Evolutionary conservation across 192 early-diverging fungal genomes (phyloP).

Genomic region (Coemansia sp.): DNA sequence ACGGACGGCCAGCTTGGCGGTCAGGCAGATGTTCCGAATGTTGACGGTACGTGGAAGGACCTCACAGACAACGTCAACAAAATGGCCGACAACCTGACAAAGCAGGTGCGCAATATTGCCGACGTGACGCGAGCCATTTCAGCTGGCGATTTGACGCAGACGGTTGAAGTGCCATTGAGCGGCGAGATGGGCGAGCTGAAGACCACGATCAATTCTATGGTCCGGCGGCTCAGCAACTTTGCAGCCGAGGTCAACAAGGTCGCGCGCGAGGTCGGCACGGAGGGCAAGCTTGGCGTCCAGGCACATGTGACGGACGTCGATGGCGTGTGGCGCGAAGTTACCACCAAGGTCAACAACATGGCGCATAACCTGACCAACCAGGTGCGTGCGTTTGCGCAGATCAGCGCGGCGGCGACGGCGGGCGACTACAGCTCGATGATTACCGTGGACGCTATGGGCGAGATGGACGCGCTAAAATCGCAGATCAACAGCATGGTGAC

Average conservation of each 20-base stretch:
- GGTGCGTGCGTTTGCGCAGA: slow-evolving; percentile 79
- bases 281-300: slow-evolving; percentile 76
- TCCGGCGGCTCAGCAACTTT: slow-evolving; percentile 58
- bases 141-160: slow-evolving; percentile 56
- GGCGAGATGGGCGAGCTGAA: slow-evolving; percentile 64
- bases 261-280: slow-evolving; percentile 63
- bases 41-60: slow-evolving; percentile 64
- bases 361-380: slow-evolving; percentile 71
- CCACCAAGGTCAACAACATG: slow-evolving; percentile 74
- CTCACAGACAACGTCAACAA: slow-evolving; percentile 70
- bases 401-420: slow-evolving; percentile 68
- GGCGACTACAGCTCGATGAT: slow-evolving; percentile 73
- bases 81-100: slow-evolving; percentile 68
- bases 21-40: slow-evolving; percentile 58
- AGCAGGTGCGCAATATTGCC: slow-evolving; percentile 68
- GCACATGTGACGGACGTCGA: slow-evolving; percentile 69
- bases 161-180: slow-evolving; percentile 51
- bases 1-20: slow-evolving; percentile 69
- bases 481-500: slow-evolving; percentile 86
- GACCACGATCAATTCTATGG: slow-evolving; percentile 63
- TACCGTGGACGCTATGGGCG: slow-evolving; percentile 75
- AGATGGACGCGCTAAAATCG: slow-evolving; percentile 81
- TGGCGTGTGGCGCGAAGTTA: slow-evolving; percentile 77
- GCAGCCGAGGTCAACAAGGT: slow-evolving; percentile 64
- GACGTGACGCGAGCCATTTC: slow-evolving; percentile 67